A percentile compares a stretch with the other conserved stretches of the same genome.
These are phyloP conservation scores for Coriaria nepalensis DNA, from an alignment of 306 rosid species.

Conservation along the genomic window DNA sequence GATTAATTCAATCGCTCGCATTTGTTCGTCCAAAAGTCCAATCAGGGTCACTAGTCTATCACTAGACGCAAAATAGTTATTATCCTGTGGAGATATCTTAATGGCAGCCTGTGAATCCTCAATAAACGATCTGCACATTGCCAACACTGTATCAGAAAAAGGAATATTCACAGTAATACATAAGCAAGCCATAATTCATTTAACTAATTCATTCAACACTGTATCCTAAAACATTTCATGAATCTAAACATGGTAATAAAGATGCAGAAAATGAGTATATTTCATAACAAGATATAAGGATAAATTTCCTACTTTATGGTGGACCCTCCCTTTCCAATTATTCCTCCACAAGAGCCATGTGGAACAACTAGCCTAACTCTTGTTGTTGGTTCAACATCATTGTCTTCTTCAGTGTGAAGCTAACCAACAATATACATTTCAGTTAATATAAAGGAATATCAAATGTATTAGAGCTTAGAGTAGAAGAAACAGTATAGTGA, in stretches of 20 bases:
- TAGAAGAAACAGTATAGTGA: conserved; percentile 8
- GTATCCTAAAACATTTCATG: not conserved
- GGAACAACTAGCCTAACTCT: conserved; percentile 93
- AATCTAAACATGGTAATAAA: conserved; percentile 2
- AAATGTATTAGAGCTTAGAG: not conserved
- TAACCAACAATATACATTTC: conserved; percentile 18
- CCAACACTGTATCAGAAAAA: conserved; percentile 5
- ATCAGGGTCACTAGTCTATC: conserved; percentile 90
- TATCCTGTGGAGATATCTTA: conserved; percentile 98
- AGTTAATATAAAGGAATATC: conserved; percentile 8
- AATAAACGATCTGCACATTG: conserved; percentile 70
- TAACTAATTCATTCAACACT: too few relatives aligned
- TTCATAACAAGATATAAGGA: conserved; percentile 10
- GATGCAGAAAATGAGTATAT: conserved; percentile 2
- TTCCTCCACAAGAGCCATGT: conserved; percentile 95
- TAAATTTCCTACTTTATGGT: conserved; percentile 64
- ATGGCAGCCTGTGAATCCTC: conserved; percentile 97
- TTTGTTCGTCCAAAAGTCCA: conserved; percentile 90
- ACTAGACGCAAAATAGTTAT: conserved; percentile 73
- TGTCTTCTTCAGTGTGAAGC: conserved; percentile 79
- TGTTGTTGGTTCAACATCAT: conserved; percentile 70
- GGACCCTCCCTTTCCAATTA: conserved; percentile 97
- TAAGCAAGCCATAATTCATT: not conserved
- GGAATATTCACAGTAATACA: not conserved
- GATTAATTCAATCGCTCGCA: conserved; percentile 80